A percentile compares a stretch with the other conserved stretches of the same genome.
Conservation (phyloP, 1,284 basidiomycete species). For the Phellinidium pouzarii region DNA sequence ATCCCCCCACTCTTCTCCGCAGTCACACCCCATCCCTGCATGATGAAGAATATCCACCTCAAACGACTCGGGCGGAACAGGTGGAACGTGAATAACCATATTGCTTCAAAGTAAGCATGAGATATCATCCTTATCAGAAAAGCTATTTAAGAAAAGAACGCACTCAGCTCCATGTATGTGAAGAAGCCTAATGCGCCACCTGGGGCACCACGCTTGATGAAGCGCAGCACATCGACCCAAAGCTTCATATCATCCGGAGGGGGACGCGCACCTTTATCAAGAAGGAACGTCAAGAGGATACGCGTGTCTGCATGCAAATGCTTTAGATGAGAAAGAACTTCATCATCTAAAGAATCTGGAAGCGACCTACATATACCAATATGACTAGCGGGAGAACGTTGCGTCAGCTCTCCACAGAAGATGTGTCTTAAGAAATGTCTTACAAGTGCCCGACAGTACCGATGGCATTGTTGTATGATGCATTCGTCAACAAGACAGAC, state of each 20-base stretch:
- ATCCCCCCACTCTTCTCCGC: background rate
- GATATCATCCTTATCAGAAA: conserved; percentile 4
- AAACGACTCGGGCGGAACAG: conserved; percentile 39
- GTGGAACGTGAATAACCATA: conserved; percentile 46
- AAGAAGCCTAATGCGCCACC: conserved; percentile 56
- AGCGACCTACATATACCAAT: conserved; percentile 40
- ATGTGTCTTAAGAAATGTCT: conserved; percentile 19
- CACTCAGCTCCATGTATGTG: conserved; percentile 56
- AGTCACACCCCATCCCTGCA: conserved; percentile 42
- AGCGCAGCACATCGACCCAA: conserved; percentile 58
- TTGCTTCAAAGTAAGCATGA: conserved; percentile 28
- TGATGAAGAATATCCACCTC: conserved; percentile 42
- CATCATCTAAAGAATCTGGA: no score
- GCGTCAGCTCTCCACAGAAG: background rate
- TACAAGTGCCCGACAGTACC: conserved; percentile 39
- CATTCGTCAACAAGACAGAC: conserved; percentile 53
- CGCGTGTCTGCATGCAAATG: conserved; percentile 37
- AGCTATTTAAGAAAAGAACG: conserved; percentile 21
- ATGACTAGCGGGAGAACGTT: conserved; percentile 32
- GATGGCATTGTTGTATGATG: conserved; percentile 48
- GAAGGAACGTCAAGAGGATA: conserved; percentile 50
- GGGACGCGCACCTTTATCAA: conserved; percentile 48
- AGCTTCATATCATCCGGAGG: conserved; percentile 51
- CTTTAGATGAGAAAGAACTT: no score
- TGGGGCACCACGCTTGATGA: conserved; percentile 47